Conservation (phyloP, 495 filamentous ascomycete genomes). For the Elasticomyces elasticus region DNA sequence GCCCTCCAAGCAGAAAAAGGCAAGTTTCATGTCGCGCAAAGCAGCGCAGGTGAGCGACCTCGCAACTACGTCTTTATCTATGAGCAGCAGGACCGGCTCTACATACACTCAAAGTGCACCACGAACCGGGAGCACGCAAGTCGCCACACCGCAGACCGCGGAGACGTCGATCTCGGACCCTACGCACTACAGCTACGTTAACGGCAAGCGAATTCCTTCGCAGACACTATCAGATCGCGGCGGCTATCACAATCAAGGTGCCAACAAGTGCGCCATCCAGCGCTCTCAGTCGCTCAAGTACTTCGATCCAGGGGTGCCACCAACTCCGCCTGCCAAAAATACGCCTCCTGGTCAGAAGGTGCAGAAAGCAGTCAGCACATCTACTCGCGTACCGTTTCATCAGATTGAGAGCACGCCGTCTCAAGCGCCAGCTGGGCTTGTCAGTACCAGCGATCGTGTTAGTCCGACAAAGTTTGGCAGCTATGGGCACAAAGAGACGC, state of each 20-base stretch:
- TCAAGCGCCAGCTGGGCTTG: not conserved
- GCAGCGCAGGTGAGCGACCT: not conserved
- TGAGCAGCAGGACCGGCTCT: not conserved
- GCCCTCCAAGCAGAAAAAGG: constrained; percentile 17
- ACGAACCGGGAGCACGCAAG: constrained; percentile 2
- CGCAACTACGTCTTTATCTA: not conserved
- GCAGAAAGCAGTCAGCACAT: not conserved
- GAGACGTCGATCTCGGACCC: constrained; percentile 15
- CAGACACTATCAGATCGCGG: constrained; percentile 3
- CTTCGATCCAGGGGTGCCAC: constrained; percentile 17
- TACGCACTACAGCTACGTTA: constrained; percentile 11
- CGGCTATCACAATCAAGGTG: not conserved
- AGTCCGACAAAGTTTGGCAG: constrained; percentile 20
- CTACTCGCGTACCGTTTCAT: constrained; percentile 1
- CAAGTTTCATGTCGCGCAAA: constrained; percentile 4
- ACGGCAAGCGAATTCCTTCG: constrained; percentile 1
- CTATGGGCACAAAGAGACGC: constrained; percentile 15
- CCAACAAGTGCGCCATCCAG: not conserved
- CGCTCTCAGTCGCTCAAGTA: constrained; percentile 22
- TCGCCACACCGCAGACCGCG: constrained; percentile 17
- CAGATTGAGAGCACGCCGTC: not conserved
- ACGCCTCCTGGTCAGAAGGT: constrained; percentile 22
- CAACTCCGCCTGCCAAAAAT: constrained; percentile 24
- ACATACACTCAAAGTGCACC: not conserved
- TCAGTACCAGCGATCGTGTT: constrained; percentile 11